phyloP scores from a whole-genome alignment of 352 stramenopile species.

The Phytopythium vexans region DNA sequence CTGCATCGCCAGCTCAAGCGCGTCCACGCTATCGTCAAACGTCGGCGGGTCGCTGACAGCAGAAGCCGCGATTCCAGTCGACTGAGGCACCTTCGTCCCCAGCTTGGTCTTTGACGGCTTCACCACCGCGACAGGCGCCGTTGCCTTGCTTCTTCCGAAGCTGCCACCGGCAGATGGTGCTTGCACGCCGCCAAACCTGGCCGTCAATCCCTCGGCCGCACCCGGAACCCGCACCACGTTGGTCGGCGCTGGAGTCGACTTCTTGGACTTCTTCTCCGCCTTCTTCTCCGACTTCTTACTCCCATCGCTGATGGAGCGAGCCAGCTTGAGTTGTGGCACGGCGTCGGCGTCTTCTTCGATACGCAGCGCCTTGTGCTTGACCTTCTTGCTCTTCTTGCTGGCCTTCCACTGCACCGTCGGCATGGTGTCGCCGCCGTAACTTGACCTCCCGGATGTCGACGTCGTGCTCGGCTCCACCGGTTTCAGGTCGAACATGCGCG shows the following conservation, averaged over 20 bases:
- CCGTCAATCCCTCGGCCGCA: background rate
- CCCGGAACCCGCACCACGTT: slow-evolving; percentile 12
- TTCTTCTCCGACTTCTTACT: slow-evolving; percentile 22
- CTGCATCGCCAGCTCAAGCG: slow-evolving; percentile 30
- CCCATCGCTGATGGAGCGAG: slow-evolving; percentile 11
- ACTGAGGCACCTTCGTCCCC: too few relatives aligned
- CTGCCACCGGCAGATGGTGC: background rate
- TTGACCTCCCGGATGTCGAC: background rate
- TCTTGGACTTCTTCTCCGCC: slow-evolving; percentile 10
- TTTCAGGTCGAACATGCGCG: slow-evolving; percentile 55
- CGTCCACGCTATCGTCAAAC: slow-evolving; percentile 18
- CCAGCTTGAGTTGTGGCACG: slow-evolving; percentile 35
- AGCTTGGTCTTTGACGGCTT: too few relatives aligned
- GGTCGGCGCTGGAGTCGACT: slow-evolving; percentile 29
- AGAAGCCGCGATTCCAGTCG: too few relatives aligned
- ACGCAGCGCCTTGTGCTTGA: slow-evolving; percentile 19
- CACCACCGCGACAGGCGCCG: too few relatives aligned
- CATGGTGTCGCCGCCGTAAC: slow-evolving; percentile 16
- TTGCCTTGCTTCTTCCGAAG: too few relatives aligned
- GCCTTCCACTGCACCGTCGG: slow-evolving; percentile 44
- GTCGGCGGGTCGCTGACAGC: slow-evolving; percentile 6
- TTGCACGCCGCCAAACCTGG: background rate
- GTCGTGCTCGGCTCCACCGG: slow-evolving; percentile 8
- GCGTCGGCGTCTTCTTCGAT: slow-evolving; percentile 20
- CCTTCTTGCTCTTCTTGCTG: slow-evolving; percentile 14